phyloP scores from a whole-genome alignment of 108 stramenopile genomes.

The Pseudonitzschia pungens region DNA sequence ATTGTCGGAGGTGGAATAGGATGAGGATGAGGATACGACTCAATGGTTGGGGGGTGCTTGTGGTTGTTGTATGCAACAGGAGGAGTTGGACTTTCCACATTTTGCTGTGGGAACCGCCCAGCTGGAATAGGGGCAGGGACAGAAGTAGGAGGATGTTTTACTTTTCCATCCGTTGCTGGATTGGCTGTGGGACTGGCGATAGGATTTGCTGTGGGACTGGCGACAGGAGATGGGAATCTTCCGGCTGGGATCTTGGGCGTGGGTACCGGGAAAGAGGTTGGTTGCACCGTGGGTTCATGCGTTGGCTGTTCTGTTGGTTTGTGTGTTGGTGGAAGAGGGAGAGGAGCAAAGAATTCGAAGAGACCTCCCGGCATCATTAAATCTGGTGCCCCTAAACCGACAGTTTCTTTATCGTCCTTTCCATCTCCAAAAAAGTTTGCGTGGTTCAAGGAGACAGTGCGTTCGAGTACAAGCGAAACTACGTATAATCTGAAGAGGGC shows the following conservation, averaged over 20 bases:
- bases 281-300: neutral
- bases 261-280: neutral
- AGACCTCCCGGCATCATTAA: neutral
- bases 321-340: neutral
- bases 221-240: slow-evolving; percentile 2
- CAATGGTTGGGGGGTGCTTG: neutral
- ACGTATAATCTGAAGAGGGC: neutral
- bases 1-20: slow-evolving; percentile 4
- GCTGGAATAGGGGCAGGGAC: neutral
- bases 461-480: neutral
- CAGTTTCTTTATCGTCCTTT: neutral
- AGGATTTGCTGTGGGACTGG: neutral
- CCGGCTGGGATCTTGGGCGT: slow-evolving; percentile 1
- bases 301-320: neutral
- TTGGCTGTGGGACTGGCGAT: neutral
- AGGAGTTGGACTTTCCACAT: neutral
- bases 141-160: neutral
- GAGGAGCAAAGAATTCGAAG: slow-evolving; percentile 4
- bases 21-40: neutral
- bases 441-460: slow-evolving; percentile 3
- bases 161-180: neutral
- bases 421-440: slow-evolving; percentile 4
- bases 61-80: neutral
- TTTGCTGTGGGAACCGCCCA: neutral
- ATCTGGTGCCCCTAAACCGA: neutral